Percentiles rank a stretch among this genome's conserved stretches.
phyloP scores from a whole-genome alignment of 192 early-diverging fungal species.

The Martensiomyces pterosporus region DNA sequence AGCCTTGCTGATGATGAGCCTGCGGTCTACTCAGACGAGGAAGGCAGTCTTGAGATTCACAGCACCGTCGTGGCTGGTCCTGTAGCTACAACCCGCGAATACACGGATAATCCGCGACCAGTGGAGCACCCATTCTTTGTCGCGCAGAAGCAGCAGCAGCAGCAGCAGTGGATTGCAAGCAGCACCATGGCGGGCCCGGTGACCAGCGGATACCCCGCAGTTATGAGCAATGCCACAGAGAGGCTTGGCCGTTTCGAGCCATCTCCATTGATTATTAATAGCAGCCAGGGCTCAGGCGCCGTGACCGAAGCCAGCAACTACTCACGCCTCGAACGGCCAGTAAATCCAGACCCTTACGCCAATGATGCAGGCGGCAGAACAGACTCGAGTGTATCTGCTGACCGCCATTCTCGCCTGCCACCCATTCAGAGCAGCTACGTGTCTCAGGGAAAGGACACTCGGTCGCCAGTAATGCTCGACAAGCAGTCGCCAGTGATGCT shows the following conservation, averaged over 20 bases:
- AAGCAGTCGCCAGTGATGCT: slow-evolving; percentile 28
- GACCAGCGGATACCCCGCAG: slow-evolving; percentile 15
- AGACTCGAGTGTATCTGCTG: too few relatives aligned
- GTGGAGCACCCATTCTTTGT: background rate
- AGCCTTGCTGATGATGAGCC: background rate
- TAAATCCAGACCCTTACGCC: too few relatives aligned
- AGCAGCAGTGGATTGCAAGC: slow-evolving; percentile 15
- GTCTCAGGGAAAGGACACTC: slow-evolving; percentile 1
- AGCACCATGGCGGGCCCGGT: too few relatives aligned
- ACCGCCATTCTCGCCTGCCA: slow-evolving; percentile 8
- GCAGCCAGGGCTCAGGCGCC: slow-evolving; percentile 39
- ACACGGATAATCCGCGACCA: too few relatives aligned
- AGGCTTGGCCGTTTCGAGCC: slow-evolving; percentile 20
- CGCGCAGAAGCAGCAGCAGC: background rate
- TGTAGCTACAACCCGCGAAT: too few relatives aligned
- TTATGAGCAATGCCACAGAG: slow-evolving; percentile 5
- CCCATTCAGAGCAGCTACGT: slow-evolving; percentile 8
- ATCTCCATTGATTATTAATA: slow-evolving; percentile 31
- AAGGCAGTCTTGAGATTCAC: too few relatives aligned
- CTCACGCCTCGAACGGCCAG: too few relatives aligned
- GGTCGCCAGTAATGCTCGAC: slow-evolving; percentile 7
- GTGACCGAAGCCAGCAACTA: slow-evolving; percentile 36
- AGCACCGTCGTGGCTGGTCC: too few relatives aligned
- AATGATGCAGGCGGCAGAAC: too few relatives aligned
- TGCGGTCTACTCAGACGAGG: slow-evolving; percentile 1